These are phyloP conservation scores for Cucurbita argyrosperma DNA, from an alignment of 306 rosid species.

Conservation along the genomic window DNA sequence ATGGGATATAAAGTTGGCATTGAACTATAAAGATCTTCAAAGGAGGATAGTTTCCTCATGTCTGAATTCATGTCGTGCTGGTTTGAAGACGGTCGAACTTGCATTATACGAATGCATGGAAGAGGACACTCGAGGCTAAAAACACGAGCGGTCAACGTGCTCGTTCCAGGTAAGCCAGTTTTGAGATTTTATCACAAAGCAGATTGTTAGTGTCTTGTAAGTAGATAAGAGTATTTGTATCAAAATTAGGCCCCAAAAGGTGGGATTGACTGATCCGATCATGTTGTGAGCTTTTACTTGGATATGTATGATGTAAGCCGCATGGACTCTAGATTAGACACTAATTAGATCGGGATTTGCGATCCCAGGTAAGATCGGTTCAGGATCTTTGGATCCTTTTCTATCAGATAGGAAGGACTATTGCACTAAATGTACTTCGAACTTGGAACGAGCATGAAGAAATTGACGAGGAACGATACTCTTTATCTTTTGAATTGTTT, in stretches of 20 bases:
- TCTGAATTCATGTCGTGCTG: conserved; percentile 33
- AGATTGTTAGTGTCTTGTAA: neutral
- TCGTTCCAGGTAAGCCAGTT: neutral
- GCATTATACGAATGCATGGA: conserved; percentile 29
- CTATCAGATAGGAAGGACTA: no score
- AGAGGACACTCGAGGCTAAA: conserved; percentile 42
- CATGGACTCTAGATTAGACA: no score
- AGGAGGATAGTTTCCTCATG: conserved; percentile 44
- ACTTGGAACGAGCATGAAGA: no score
- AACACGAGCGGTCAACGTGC: neutral
- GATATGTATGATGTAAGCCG: neutral
- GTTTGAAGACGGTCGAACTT: conserved; percentile 19
- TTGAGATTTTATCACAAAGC: neutral
- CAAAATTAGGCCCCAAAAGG: conserved; percentile 1
- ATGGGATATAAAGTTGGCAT: conserved; percentile 61
- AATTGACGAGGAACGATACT: no score
- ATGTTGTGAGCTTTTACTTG: neutral
- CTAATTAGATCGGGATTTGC: neutral
- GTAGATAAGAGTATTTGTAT: neutral
- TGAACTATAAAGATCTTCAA: conserved; percentile 32
- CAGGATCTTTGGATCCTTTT: neutral
- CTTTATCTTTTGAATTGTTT: no score
- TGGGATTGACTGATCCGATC: neutral
- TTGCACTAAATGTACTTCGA: no score
- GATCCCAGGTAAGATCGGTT: neutral